Base-by-base conservation (phyloP, 805 yeast species). In the Candida corydali region DNA sequence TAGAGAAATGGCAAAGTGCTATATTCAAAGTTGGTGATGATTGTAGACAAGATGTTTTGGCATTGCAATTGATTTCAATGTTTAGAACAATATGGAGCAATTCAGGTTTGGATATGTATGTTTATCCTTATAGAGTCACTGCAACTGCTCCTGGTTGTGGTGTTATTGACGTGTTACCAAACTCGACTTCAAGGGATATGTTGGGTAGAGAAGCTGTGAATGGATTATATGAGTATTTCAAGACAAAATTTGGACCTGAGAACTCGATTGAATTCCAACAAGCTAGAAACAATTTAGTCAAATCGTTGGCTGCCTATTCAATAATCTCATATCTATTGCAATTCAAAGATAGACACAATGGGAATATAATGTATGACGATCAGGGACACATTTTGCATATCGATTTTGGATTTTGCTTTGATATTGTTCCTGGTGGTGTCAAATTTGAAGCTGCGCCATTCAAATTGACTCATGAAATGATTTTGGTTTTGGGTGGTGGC, bases 81-180 rank as follows among this genome's bases (percentile, higher is more conserved):
- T 93, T 94, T 70, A 75, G 95, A 50, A 80, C 91, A 29, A 86
- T 93, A 36, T 93, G 96, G 94, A 76, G 78, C 43, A 75, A 78
- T 45, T 79, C 85, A 9, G 98, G 98, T 1, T 69, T 93, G 43
- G 98, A 93, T 57, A 75, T 91, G 29, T 93, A 72, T 59, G 94
- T 93, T 17, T 94, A 78, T 63, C 98, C 99, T 1, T 76, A 93
- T 61, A 69, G 97, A 46, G 98, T 93, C 17, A 89, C 96, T 0
- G 98, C 99, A 1, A 93, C 99, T 8, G 96, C 96, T 2, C 98
- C 98, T 1, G 98, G 99, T 0, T 89, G 98, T 67, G 99, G 99
- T 61, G 95, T 93, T 29, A 93, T 93, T 65, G 99, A 94, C 57
- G 98, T 94, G 22, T 72, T 93, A 46, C 98, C 98, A 23, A 86